Conservation (phyloP, 1,139 yeast species). For the Suhomyces taliae region DNA sequence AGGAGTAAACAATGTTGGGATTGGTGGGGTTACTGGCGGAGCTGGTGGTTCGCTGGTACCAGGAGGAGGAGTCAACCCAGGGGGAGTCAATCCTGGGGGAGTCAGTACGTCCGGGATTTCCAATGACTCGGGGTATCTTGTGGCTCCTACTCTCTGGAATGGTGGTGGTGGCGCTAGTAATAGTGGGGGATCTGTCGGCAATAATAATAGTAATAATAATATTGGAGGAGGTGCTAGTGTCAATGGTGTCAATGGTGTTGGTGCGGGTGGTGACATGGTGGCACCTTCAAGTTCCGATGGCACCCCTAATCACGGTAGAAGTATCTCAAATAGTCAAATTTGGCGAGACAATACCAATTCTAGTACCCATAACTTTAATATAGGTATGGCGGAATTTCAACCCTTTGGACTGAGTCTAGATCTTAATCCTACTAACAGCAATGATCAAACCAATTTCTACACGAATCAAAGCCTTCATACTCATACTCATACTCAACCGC, state of each 20-base stretch:
- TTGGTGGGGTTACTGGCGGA: background rate
- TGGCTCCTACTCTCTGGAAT: slow-evolving; percentile 13
- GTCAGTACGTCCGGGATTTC: background rate
- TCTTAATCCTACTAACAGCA: background rate
- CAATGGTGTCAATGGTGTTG: background rate
- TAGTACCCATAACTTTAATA: slow-evolving; percentile 17
- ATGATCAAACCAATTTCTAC: background rate
- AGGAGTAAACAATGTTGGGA: background rate
- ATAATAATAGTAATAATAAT: too few relatives aligned
- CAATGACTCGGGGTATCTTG: slow-evolving; percentile 8
- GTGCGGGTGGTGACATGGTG: slow-evolving; percentile 2
- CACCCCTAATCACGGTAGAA: slow-evolving; percentile 20
- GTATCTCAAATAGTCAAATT: slow-evolving; percentile 29
- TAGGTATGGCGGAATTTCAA: slow-evolving; percentile 15
- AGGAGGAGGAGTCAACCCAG: background rate
- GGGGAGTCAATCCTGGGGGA: slow-evolving; percentile 6
- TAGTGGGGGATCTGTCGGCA: too few relatives aligned
- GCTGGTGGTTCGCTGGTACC: too few relatives aligned
- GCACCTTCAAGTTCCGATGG: slow-evolving; percentile 8
- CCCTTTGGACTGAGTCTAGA: slow-evolving; percentile 13
- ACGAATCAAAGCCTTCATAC: background rate
- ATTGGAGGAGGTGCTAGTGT: too few relatives aligned
- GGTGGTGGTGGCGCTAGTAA: background rate
- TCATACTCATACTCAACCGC: too few relatives aligned
- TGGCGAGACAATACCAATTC: slow-evolving; percentile 28